A percentile compares a stretch with the other conserved stretches of the same genome.
phyloP scores from a whole-genome alignment of 768 basidiomycete genomes.

The Tricholoma sp. region DNA sequence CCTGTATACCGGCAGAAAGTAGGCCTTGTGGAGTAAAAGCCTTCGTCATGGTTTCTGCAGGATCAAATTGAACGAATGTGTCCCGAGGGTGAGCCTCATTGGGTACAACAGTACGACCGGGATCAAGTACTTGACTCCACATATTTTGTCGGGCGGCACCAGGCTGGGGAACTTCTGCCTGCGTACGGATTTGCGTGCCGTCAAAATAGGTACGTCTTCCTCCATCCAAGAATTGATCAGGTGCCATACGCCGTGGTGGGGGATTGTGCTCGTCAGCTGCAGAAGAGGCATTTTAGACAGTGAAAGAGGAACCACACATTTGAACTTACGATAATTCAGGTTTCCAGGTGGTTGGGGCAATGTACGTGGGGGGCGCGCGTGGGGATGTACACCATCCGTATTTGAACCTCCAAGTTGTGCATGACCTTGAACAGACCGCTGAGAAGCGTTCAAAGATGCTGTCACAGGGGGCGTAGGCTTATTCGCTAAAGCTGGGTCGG shows the following conservation, averaged over 20 bases:
- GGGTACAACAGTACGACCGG: constrained; percentile 45
- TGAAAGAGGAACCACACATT: not conserved
- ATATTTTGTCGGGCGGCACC: constrained; percentile 62
- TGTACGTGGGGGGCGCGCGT: constrained; percentile 54
- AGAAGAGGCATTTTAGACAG: not conserved
- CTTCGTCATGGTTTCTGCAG: constrained; percentile 77
- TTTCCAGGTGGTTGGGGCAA: constrained; percentile 60
- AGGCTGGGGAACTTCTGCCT: constrained; percentile 49
- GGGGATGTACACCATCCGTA: constrained; percentile 30
- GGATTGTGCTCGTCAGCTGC: constrained; percentile 40
- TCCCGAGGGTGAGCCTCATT: constrained; percentile 45
- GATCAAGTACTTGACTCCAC: constrained; percentile 89
- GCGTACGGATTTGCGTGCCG: constrained; percentile 45
- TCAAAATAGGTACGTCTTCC: constrained; percentile 54
- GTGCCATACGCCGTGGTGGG: constrained; percentile 39
- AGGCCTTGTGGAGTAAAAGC: constrained; percentile 94
- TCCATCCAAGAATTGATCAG: constrained; percentile 51
- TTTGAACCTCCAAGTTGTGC: constrained; percentile 19
- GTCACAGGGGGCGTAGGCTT: constrained; percentile 17
- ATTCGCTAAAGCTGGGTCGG: constrained; percentile 26
- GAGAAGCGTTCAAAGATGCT: constrained; percentile 20
- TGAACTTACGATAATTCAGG: constrained; percentile 37
- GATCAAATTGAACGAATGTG: constrained; percentile 69
- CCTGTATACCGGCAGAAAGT: constrained; percentile 91
- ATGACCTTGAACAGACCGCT: constrained; percentile 22